Base-by-base conservation (phyloP, 2,329 filamentous ascomycete genomes). In the Paracamarosporium sp. region DNA sequence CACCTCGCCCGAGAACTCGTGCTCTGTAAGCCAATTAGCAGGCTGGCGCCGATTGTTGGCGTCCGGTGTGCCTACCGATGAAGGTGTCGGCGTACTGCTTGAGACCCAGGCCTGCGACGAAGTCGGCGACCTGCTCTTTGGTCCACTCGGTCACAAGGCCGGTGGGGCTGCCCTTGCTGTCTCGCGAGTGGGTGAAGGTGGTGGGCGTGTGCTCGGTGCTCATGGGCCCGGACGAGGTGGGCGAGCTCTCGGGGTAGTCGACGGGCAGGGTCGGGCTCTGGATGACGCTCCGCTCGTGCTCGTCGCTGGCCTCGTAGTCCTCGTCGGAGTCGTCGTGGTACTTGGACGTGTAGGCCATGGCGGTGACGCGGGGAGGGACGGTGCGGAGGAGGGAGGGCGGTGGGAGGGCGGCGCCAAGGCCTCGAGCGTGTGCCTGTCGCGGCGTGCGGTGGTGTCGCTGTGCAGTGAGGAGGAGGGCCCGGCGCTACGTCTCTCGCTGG, bases 1-100 rank as follows among this genome's bases (percentile, higher is more conserved):
- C 51, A 92, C 94, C 75, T 98, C 93, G 64, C 95, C 95, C 35
- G 93, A 90, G 67, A 99, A 96, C 63, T 92, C 93, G 73, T 99
- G 96, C 71, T 97, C 95, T 95, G 75, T 62, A 60, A 67, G 12
- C 4, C 50, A 17, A 40, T 59, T 40, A 59, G 56, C 45, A 46
- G 13, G 24, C 45, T 33, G 28, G 3, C 9, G 33, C 17, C 40
- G 36, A 5, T 12, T 20, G 33, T 5, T 40, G 5, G 12, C 12
- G n/a, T 17, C 33, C 8, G 8, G 11, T 59, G 45, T 36, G 83
- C 88, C 70, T 81, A 96, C 93, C 92, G 77, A 95, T 82, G 75
- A 97, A 96, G 22, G 83, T 83, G 71, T 93, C 88, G 56, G 90
- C 88, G 79, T 97, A 97, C 75, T 96, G 91, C 64, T 87, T 83